These are phyloP conservation scores for Amanita muscaria DNA, from an alignment of 768 basidiomycete genomes.

Conservation along the genomic window DNA sequence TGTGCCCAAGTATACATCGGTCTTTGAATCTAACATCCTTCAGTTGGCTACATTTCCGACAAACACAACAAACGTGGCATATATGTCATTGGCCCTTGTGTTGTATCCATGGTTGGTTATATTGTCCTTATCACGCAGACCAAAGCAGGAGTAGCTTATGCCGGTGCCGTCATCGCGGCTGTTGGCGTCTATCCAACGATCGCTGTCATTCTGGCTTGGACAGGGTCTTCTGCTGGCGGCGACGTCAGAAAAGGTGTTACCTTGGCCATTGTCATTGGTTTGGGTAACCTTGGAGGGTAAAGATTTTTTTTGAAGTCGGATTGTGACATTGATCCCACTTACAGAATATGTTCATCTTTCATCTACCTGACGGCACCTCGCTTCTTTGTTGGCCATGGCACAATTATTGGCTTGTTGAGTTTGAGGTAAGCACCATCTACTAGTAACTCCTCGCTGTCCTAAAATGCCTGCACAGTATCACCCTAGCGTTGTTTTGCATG, in stretches of 20 bases:
- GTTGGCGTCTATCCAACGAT: conserved; percentile 46
- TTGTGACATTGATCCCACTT: background rate
- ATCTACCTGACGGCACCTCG: conserved; percentile 29
- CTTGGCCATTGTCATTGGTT: conserved; percentile 43
- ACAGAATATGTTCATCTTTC: conserved; percentile 34
- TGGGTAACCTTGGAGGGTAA: conserved; percentile 45
- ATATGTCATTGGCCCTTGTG: conserved; percentile 33
- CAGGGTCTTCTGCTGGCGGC: conserved; percentile 45
- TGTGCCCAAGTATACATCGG: too few relatives aligned
- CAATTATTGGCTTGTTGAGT: conserved; percentile 22
- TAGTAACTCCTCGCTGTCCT: background rate
- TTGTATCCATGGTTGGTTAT: conserved; percentile 42
- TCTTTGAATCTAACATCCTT: background rate
- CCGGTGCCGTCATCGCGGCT: conserved; percentile 41
- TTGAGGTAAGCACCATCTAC: conserved; percentile 21
- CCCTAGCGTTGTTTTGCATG: conserved; percentile 35
- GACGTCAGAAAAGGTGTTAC: conserved; percentile 40
- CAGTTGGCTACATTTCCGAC: conserved; percentile 34
- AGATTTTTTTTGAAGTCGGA: conserved; percentile 5
- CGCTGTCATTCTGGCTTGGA: conserved; percentile 44
- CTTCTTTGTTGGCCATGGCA: conserved; percentile 31
- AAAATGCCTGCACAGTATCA: conserved; percentile 17
- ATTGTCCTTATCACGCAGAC: conserved; percentile 34
- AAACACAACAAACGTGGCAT: conserved; percentile 36
- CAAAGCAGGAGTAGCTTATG: conserved; percentile 31